Evolutionary conservation across 805 yeast species (phyloP), one percentile per base, ranked within the genome.

Genomic region (Kregervanrija pseudodelftensis): DNA sequence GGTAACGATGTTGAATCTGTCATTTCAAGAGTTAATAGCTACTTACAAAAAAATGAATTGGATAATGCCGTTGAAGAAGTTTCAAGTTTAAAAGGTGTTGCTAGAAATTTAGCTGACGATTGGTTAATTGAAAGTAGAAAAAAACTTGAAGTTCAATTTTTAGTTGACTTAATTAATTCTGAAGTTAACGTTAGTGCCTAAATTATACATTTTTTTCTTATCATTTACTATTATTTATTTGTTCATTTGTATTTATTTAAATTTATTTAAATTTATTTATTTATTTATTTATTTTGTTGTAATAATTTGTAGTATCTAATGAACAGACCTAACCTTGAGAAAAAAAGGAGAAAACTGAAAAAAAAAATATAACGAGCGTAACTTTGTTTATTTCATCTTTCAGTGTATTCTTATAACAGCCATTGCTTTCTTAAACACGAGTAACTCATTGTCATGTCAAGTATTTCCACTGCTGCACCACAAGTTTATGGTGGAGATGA

Each of bases 41-140:
- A 85, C 53, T 72, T 91, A 59, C 69, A 76, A 39, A 78, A 83
- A 56, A 89, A 91, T 46, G 80, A 85, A 50, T 74, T 93, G 55
- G 88, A 84, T 60, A 76, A 76, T 49, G 99, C 99, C 12, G 95
- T 93, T 28, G 95, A 90, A 61, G 96, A 90, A 65, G 93, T 84
- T 44, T 82, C 95, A 50, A 75, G 79, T 52, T 74, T 93, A 66
- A 85, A 86, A 66, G 98, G 98, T 36, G 87, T 96, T 96, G 78
- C 93, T 33, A 82, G 95, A 74, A 77, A 77, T 60, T 74, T 93
- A 55, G 93, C 97, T 34, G 79, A 80, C 55, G 96, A 88, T 62
- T 93, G 98, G 98, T 78, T 93, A 32, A 69, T 70, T 30, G 95
- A 88, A 63, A 88, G 93, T 40, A 81, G 97, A 72, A 83, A 81